Evolutionary conservation across 2,329 filamentous ascomycete genomes (phyloP), one percentile per base, ranked within the genome.

Genomic region (Geoglossum cookeanum): DNA sequence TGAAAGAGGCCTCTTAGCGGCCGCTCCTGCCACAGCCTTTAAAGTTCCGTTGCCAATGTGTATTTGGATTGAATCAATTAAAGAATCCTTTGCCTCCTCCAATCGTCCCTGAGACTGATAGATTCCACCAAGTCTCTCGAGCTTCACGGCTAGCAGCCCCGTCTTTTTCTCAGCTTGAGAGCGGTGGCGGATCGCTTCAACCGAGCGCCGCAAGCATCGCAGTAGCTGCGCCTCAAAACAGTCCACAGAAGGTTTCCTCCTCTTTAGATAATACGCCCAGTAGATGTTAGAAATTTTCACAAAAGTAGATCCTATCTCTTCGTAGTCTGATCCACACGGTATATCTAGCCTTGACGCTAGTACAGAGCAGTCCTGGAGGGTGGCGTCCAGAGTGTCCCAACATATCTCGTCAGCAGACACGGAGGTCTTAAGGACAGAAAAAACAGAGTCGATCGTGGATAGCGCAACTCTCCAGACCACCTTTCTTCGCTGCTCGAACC

Each of bases 231-330:
- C 61, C 53, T 75, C 72, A n/a, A 71, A 70, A 0, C 67, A 61
- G 33, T 71, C 72, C 3, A 69, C 68, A 0, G 68, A 62, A 29
- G 70, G 68, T 55, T 77, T 78, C 13, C 74, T 69, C 59, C 79
- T 65, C 49, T 74, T 71, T 17, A 77, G 69, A 63, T 80, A 80
- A 53, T 78, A 73, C n/a, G 79, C 72, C 65, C 83, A 87, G 65
- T 87, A 87, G 2, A 85, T 73, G 62, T 84, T 83, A 0, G 84
- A 87, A 30, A 87, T 77, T 63, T 82, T 85, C 60, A 84, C 75
- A 58, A 78, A 73, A 1, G 71, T 72, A n/a, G 65, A 62, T 22
- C 30, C 30, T 9, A 68, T 61, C 6, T 68, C 62, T 30, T 69
- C 68, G 17, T 58, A 60, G 22, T 65, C 64, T 17, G 64, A 59